Conservation (phyloP, 208 protist genomes). For the Sergeia podlipaevii region DNA sequence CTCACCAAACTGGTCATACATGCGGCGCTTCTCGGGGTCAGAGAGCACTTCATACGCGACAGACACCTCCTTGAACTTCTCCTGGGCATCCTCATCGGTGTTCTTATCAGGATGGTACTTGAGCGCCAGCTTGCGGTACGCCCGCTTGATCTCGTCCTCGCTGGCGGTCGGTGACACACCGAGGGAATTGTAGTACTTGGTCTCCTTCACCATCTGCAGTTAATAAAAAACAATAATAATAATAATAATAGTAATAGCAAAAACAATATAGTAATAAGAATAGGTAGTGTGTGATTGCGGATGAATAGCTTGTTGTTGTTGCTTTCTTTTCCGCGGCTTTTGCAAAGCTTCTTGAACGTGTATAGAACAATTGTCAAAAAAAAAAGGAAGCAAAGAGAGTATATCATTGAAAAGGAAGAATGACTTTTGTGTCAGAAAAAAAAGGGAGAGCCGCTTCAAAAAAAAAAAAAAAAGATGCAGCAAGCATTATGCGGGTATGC, state of each 20-base stretch:
- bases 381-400: no score
- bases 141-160: constrained; percentile 92
- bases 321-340: no score
- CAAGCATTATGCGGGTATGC: no score
- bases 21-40: constrained; percentile 94
- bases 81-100: constrained; percentile 75
- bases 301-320: no score
- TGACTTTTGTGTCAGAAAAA: neutral
- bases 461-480: constrained; percentile 1
- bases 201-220: constrained; percentile 85
- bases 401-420: neutral
- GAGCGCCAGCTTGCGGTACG: constrained; percentile 92
- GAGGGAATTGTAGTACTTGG: constrained; percentile 88
- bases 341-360: no score
- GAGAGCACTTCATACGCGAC: constrained; percentile 97
- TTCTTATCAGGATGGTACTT: constrained; percentile 96
- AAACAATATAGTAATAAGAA: constrained; percentile 8
- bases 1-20: constrained; percentile 98
- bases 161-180: constrained; percentile 69
- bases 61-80: constrained; percentile 95
- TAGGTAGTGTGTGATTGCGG: neutral
- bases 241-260: neutral
- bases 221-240: no score
- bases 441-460: neutral
- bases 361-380: no score